Conservation (phyloP, 768 basidiomycete genomes). For the Auricularia heimuer region DNA sequence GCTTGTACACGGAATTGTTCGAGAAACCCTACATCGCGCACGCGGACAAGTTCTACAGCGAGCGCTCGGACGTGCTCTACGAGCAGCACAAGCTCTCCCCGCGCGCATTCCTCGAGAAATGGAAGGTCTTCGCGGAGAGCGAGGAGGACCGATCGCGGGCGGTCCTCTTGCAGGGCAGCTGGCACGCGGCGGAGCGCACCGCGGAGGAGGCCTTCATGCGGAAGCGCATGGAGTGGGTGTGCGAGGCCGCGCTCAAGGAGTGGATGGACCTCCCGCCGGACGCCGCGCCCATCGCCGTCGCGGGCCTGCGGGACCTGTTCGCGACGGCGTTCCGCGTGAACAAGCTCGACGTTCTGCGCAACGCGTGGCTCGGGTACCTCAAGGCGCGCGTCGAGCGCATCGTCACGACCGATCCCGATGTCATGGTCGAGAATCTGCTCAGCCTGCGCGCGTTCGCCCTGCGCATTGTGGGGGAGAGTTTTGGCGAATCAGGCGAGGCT, state of each 20-base stretch:
- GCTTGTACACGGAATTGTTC: constrained; percentile 45
- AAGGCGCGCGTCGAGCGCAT: constrained; percentile 53
- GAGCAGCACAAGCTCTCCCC: constrained; percentile 28
- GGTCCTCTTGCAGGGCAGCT: constrained; percentile 42
- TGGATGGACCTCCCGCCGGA: neutral
- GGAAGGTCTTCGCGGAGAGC: constrained; percentile 37
- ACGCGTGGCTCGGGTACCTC: constrained; percentile 27
- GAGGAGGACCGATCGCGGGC: constrained; percentile 47
- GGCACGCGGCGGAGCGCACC: constrained; percentile 38
- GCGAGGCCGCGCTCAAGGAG: constrained; percentile 26
- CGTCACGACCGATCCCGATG: constrained; percentile 49
- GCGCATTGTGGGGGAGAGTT: constrained; percentile 37
- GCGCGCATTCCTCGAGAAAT: constrained; percentile 43
- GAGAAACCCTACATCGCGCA: constrained; percentile 44
- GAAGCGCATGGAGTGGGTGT: constrained; percentile 34
- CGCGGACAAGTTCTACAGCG: constrained; percentile 43
- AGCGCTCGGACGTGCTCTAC: constrained; percentile 35
- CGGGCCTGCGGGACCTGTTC: constrained; percentile 45
- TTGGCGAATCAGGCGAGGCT: constrained; percentile 28
- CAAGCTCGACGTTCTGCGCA: constrained; percentile 41
- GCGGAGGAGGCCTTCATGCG: constrained; percentile 45
- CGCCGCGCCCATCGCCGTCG: constrained; percentile 27
- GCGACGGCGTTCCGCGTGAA: constrained; percentile 49
- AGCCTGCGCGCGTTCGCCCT: constrained; percentile 55
- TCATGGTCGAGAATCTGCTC: constrained; percentile 72